Evolutionary conservation across 2,329 filamentous ascomycete species (phyloP).

Genomic region (Talaromyces sp.): DNA sequence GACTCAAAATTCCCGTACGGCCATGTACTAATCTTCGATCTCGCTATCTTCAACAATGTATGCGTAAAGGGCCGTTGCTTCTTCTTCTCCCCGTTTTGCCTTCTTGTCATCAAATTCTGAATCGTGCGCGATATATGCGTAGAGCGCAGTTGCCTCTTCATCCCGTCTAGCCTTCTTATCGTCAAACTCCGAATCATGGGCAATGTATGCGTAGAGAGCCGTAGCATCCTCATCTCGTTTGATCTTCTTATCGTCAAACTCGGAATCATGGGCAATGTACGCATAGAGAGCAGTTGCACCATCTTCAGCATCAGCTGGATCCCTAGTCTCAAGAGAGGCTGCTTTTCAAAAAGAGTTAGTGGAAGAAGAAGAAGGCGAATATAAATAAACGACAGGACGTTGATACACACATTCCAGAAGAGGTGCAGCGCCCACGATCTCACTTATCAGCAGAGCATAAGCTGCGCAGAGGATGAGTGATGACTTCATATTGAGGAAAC

Average conservation of each 20-base stretch:
- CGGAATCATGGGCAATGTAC: neutral
- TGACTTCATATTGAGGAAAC: constrained; percentile 5
- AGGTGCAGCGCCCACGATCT: neutral
- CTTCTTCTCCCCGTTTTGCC: no score
- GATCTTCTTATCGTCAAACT: neutral
- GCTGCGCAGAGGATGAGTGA: neutral
- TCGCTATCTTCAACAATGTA: no score
- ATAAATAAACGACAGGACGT: no score
- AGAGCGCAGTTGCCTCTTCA: neutral
- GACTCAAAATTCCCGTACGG: no score
- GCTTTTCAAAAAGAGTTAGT: no score
- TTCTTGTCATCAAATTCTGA: no score
- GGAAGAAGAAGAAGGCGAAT: no score
- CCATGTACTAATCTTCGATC: no score
- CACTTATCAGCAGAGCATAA: neutral
- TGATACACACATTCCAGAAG: neutral
- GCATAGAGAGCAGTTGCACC: neutral
- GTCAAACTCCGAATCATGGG: neutral
- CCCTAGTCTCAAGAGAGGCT: neutral
- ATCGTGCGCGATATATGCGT: neutral
- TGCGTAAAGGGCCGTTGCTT: no score
- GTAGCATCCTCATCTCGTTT: neutral
- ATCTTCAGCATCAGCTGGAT: neutral
- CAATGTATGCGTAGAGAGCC: neutral
- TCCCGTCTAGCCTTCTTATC: neutral